phyloP scores from a whole-genome alignment of 164 flowering plant species.

The Cinnamomum micranthum region DNA sequence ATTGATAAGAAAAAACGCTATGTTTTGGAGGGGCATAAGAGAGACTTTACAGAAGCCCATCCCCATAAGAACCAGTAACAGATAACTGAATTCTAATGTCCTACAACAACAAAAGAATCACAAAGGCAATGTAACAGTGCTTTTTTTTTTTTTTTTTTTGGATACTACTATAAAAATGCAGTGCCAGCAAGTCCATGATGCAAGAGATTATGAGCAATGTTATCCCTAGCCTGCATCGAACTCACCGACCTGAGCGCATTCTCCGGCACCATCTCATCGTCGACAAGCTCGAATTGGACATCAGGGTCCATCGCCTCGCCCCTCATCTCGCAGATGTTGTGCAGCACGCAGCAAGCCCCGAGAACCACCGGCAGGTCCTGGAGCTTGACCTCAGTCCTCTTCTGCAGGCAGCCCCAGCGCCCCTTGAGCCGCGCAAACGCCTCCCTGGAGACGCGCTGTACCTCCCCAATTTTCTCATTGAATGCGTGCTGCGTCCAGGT shows the following conservation, averaged over 20 bases:
- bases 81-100: no score
- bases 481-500: slow-evolving; percentile 83
- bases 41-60: neutral
- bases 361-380: slow-evolving; percentile 77
- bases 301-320: slow-evolving; percentile 51
- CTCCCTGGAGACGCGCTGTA: slow-evolving; percentile 43
- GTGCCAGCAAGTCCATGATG: slow-evolving; percentile 72
- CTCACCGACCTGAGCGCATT: slow-evolving; percentile 32
- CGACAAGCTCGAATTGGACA: slow-evolving; percentile 41
- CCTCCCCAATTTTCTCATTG: slow-evolving; percentile 53
- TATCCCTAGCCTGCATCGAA: slow-evolving; percentile 55
- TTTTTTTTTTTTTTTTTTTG: no score
- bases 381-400: slow-evolving; percentile 77
- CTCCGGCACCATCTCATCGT: slow-evolving; percentile 62
- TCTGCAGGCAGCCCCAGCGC: slow-evolving; percentile 80
- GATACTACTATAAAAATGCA: slow-evolving; percentile 25
- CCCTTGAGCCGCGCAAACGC: slow-evolving; percentile 64
- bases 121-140: neutral
- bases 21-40: neutral
- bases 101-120: no score
- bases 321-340: slow-evolving; percentile 72
- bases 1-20: no score
- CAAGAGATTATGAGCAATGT: slow-evolving; percentile 67
- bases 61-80: no score
- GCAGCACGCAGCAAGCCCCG: slow-evolving; percentile 81